Conservation (phyloP, 1,284 basidiomycete genomes). For the Bjerkandera adusta region DNA sequence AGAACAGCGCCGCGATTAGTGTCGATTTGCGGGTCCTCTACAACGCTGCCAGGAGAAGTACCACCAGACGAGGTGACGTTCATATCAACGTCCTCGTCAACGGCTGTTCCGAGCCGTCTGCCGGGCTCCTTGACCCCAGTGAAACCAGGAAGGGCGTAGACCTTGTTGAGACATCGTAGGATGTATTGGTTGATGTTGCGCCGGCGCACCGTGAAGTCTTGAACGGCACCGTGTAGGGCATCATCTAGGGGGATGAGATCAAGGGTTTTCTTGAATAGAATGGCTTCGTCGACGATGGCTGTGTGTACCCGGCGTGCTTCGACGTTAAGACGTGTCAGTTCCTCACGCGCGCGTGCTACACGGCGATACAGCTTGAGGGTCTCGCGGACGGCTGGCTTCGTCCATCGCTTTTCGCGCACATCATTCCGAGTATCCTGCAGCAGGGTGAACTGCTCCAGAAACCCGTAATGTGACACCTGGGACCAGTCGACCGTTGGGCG, state of each 20-base stretch:
- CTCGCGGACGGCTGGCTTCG: slow-evolving; percentile 20
- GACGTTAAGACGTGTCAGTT: slow-evolving; percentile 29
- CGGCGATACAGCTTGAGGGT: slow-evolving; percentile 26
- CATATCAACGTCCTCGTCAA: too few species aligned
- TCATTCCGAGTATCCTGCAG: slow-evolving; percentile 28
- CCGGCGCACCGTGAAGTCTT: slow-evolving; percentile 7
- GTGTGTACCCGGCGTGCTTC: slow-evolving; percentile 26
- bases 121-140: slow-evolving; percentile 6
- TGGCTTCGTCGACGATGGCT: slow-evolving; percentile 21
- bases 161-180: slow-evolving; percentile 2
- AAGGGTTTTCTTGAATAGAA: background rate
- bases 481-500: slow-evolving; percentile 24
- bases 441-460: slow-evolving; percentile 33
- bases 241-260: background rate
- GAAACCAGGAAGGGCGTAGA: slow-evolving; percentile 8
- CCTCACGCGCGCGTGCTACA: slow-evolving; percentile 30
- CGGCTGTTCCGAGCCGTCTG: too few species aligned
- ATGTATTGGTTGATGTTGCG: slow-evolving; percentile 4
- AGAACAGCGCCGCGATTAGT: too few species aligned
- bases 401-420: slow-evolving; percentile 27
- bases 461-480: slow-evolving; percentile 28
- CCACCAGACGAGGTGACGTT: too few species aligned
- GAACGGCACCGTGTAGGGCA: slow-evolving; percentile 4
- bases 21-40: too few species aligned
- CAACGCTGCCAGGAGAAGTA: too few species aligned